Conservation (phyloP, 73 alveolate species). For the Uronychia setigera region DNA sequence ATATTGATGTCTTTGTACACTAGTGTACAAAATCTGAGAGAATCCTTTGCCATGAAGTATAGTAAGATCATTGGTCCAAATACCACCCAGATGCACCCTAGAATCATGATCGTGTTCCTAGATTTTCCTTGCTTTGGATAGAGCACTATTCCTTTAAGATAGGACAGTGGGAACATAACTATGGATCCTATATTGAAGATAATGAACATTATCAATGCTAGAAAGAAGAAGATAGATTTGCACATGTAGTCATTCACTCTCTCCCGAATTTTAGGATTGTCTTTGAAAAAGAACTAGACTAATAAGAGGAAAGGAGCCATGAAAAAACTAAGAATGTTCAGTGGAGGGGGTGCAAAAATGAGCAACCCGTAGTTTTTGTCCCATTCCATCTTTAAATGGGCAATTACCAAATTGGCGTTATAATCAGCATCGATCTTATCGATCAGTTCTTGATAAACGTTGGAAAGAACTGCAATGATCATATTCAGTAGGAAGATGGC, state of each 20-base stretch:
- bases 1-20: constrained; percentile 1
- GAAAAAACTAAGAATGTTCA: constrained; percentile 7
- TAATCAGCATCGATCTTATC: constrained; percentile 49
- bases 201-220: constrained; percentile 9
- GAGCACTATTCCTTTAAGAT: constrained; percentile 14
- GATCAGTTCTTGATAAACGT: constrained; percentile 3
- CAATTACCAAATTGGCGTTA: constrained; percentile 34
- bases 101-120: neutral
- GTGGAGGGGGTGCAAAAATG: constrained; percentile 49
- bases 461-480: constrained; percentile 39
- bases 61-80: neutral
- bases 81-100: neutral
- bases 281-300: neutral
- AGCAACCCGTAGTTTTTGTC: constrained; percentile 48
- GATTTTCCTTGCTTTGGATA: constrained; percentile 5
- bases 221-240: constrained; percentile 1
- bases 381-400: constrained; percentile 23
- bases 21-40: constrained; percentile 5
- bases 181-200: constrained; percentile 3
- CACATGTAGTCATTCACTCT: neutral
- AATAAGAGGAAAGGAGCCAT: constrained; percentile 25
- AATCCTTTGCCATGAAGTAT: neutral
- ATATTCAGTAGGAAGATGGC: constrained; percentile 41
- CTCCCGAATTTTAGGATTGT: neutral
- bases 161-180: constrained; percentile 18